These are phyloP conservation scores for Metschnikowia matae DNA, from an alignment of 805 yeast species.

Conservation along the genomic window DNA sequence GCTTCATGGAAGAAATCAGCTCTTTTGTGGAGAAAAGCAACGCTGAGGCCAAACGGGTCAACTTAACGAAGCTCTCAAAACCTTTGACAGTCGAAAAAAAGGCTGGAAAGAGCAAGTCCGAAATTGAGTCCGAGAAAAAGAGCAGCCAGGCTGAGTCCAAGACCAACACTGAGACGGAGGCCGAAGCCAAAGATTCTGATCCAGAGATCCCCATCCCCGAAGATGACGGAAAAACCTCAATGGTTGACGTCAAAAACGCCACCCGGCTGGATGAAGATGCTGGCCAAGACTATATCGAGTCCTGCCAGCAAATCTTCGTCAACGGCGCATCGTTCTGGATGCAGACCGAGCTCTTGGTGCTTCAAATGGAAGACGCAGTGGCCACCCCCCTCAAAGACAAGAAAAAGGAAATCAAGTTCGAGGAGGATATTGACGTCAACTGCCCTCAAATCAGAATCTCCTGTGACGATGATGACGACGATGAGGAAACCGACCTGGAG, in stretches of 20 bases:
- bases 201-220: background rate
- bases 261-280: background rate
- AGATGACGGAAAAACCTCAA: background rate
- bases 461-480: background rate
- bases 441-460: background rate
- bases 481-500: background rate
- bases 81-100: too few species aligned
- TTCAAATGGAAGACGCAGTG: conserved; percentile 1
- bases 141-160: too few species aligned
- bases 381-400: background rate
- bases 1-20: background rate
- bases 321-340: conserved; percentile 3
- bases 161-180: too few species aligned
- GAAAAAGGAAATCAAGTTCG: background rate
- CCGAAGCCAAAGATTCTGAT: too few species aligned
- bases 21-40: background rate
- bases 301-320: conserved; percentile 4
- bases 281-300: conserved; percentile 1
- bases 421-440: conserved; percentile 1
- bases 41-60: background rate
- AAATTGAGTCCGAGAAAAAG: too few species aligned
- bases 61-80: too few species aligned
- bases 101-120: too few species aligned
- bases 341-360: conserved; percentile 7
- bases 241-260: background rate